A percentile compares a stretch with the other conserved stretches of the same genome.
phyloP scores from a whole-genome alignment of 345 rosid species.

The Gossypium herbaceum region DNA sequence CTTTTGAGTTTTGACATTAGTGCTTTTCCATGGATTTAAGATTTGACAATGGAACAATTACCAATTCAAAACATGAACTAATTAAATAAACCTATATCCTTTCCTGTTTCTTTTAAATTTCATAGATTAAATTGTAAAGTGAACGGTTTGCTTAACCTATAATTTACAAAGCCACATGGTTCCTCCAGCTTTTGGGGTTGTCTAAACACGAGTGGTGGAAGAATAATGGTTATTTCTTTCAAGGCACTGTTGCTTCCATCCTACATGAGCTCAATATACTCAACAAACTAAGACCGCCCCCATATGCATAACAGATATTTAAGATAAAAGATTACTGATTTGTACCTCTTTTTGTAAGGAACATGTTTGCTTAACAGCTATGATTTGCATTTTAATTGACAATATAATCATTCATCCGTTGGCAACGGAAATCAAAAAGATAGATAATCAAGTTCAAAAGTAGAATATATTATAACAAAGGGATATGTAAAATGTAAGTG shows the following conservation, averaged over 20 bases:
- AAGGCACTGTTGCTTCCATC: constrained; percentile 29
- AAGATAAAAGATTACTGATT: neutral
- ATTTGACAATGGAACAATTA: neutral
- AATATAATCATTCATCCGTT: neutral
- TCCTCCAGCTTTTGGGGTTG: constrained; percentile 15
- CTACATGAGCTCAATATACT: constrained; percentile 16
- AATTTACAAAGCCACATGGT: constrained; percentile 37
- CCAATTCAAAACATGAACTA: neutral
- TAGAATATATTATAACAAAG: too few species aligned
- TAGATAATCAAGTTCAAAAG: too few species aligned
- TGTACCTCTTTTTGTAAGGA: constrained; percentile 2
- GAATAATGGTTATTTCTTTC: constrained; percentile 22
- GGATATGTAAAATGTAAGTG: too few species aligned
- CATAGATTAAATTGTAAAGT: neutral
- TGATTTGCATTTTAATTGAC: neutral
- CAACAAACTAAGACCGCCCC: neutral
- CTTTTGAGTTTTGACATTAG: neutral
- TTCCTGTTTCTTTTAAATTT: neutral
- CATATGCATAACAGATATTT: neutral
- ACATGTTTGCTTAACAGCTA: constrained; percentile 12
- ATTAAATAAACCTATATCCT: neutral
- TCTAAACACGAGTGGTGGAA: constrained; percentile 1
- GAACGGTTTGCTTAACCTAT: constrained; percentile 8
- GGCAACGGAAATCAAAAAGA: neutral
- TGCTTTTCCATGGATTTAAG: neutral